A percentile compares a stretch with the other conserved stretches of the same genome.
Conservation (phyloP, 139 green algal genomes). For the Desmodesmus armatus region DNA sequence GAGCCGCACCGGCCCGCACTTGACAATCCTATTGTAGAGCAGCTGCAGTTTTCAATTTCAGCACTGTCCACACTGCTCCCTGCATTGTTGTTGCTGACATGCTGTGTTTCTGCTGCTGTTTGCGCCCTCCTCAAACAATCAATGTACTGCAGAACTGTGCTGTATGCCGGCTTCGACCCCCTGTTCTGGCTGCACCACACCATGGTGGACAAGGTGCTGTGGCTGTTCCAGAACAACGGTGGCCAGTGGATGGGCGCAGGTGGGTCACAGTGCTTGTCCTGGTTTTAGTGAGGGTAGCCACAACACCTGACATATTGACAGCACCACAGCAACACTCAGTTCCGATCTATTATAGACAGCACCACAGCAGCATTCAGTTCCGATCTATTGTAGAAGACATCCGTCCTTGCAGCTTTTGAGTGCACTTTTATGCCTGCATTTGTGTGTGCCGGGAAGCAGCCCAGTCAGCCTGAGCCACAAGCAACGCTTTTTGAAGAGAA, state of each 20-base stretch:
- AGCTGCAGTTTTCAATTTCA: too few species aligned
- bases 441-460: neutral
- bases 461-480: too few species aligned
- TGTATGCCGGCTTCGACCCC: slow-evolving; percentile 22
- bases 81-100: neutral
- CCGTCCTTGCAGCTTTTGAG: too few species aligned
- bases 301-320: neutral
- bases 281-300: neutral
- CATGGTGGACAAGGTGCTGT: slow-evolving; percentile 3
- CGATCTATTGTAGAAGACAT: neutral
- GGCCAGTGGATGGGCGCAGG: neutral
- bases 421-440: neutral
- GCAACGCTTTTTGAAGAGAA: too few species aligned
- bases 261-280: too few species aligned
- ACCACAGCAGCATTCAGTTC: neutral
- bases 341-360: neutral
- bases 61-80: neutral
- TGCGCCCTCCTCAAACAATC: neutral
- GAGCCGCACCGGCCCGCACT: neutral
- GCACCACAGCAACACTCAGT: neutral
- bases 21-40: too few species aligned
- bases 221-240: slow-evolving; percentile 28
- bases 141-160: neutral
- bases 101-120: neutral
- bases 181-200: slow-evolving; percentile 35